Conservation (phyloP, 129 eudicot genomes). For the Cynara cardunculus region DNA sequence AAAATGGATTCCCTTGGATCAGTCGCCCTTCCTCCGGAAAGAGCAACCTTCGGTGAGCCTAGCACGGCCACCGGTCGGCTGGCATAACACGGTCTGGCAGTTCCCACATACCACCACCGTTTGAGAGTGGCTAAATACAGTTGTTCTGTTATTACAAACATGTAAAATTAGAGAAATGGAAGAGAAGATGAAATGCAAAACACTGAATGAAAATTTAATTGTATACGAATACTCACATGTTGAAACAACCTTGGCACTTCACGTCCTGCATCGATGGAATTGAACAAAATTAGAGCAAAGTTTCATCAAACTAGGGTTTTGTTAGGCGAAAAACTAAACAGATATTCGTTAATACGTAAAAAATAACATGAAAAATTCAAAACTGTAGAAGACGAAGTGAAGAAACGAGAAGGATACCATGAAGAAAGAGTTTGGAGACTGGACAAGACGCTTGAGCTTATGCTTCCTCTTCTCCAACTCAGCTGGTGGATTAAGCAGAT, state of each 20-base stretch:
- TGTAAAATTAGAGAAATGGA: neutral
- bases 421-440: slow-evolving; percentile 47
- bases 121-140: slow-evolving; percentile 59
- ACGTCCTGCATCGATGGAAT: slow-evolving; percentile 16
- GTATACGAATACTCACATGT: slow-evolving; percentile 21
- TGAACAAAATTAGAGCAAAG: neutral
- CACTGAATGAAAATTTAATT: neutral
- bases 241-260: slow-evolving; percentile 36
- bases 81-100: slow-evolving; percentile 57
- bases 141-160: slow-evolving; percentile 31
- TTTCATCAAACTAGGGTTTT: neutral
- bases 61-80: slow-evolving; percentile 56
- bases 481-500: slow-evolving; percentile 61
- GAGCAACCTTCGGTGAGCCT: slow-evolving; percentile 57
- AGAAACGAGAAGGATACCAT: slow-evolving; percentile 15
- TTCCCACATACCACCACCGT: slow-evolving; percentile 54
- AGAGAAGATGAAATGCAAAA: neutral
- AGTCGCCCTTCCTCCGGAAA: slow-evolving; percentile 53
- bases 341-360: neutral
- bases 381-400: neutral
- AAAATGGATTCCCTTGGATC: neutral
- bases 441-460: slow-evolving; percentile 62
- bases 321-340: neutral
- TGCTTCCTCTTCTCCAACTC: slow-evolving; percentile 72
- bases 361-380: neutral